phyloP scores from a whole-genome alignment of 148 eudicot species.

The Amaranthus palmeri region DNA sequence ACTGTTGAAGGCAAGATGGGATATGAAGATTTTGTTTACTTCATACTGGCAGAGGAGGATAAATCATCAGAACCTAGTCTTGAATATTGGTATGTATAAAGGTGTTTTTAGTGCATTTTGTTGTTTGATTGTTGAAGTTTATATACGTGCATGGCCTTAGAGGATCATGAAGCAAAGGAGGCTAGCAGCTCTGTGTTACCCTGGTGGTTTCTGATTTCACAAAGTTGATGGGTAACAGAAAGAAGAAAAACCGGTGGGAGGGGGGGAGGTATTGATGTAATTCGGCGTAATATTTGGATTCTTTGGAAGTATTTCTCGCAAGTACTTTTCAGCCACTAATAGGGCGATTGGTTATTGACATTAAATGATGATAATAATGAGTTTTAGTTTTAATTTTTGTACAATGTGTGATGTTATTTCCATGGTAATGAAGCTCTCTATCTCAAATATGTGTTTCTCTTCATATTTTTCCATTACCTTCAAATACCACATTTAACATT shows the following conservation, averaged over 20 bases:
- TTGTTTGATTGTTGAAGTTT: background rate
- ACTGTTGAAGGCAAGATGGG: slow-evolving; percentile 96
- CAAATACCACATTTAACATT: too few species aligned
- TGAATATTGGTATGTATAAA: slow-evolving; percentile 71
- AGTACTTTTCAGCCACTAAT: too few species aligned
- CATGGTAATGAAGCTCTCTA: too few species aligned
- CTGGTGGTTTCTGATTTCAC: background rate
- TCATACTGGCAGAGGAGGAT: slow-evolving; percentile 94
- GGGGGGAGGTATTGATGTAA: background rate
- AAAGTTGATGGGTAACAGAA: background rate
- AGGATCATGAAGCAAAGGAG: background rate
- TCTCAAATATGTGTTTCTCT: too few species aligned
- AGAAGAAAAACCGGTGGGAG: background rate
- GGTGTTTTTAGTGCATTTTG: background rate
- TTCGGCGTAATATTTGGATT: background rate
- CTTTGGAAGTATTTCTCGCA: background rate
- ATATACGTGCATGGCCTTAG: background rate
- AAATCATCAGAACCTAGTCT: slow-evolving; percentile 95
- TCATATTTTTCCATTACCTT: too few species aligned
- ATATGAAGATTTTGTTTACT: slow-evolving; percentile 95
- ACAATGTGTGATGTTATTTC: too few species aligned
- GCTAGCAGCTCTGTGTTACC: background rate
- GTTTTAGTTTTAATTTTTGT: too few species aligned
- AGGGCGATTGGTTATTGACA: too few species aligned
- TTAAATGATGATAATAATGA: too few species aligned